Evolutionary conservation across 2,329 filamentous ascomycete species (phyloP).

Genomic region (Aureobasidium musti): DNA sequence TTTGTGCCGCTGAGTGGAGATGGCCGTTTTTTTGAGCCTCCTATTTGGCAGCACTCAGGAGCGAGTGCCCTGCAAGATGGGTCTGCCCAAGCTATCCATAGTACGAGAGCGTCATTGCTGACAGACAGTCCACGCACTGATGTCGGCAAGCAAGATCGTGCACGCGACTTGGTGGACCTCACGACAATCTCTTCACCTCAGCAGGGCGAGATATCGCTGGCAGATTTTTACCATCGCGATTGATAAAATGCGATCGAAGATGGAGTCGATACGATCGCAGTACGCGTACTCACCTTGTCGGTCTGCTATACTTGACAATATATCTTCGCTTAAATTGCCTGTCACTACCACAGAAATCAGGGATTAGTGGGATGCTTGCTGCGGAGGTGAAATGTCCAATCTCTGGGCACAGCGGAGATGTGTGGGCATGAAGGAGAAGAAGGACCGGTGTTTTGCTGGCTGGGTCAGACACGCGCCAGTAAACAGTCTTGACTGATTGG

Average conservation of each 20-base stretch:
- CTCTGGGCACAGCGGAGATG: slow-evolving; percentile 22
- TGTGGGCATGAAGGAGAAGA: slow-evolving; percentile 16
- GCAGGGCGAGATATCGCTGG: neutral
- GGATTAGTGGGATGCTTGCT: slow-evolving; percentile 2
- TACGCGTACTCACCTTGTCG: neutral
- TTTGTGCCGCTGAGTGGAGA: slow-evolving; percentile 13
- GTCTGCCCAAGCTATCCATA: slow-evolving; percentile 1
- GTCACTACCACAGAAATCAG: neutral
- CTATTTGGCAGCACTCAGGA: neutral
- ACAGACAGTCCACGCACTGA: slow-evolving; percentile 16
- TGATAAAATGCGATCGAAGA: slow-evolving; percentile 8
- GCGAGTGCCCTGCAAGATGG: neutral
- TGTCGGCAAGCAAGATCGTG: slow-evolving; percentile 1
- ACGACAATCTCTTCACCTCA: slow-evolving; percentile 19
- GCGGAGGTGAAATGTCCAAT: slow-evolving; percentile 5
- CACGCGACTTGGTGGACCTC: slow-evolving; percentile 18
- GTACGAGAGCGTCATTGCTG: slow-evolving; percentile 24
- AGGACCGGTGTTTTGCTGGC: slow-evolving; percentile 15
- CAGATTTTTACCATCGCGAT: slow-evolving; percentile 19
- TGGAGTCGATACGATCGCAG: neutral
- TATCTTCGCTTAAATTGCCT: slow-evolving; percentile 3
- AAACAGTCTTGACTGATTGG: slow-evolving; percentile 18
- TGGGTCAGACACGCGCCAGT: slow-evolving; percentile 15
- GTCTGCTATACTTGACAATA: neutral
- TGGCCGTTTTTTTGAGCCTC: slow-evolving; percentile 23